A percentile compares a stretch with the other conserved stretches of the same genome.
phyloP scores from a whole-genome alignment of 257 asterid species.

The Rhazya stricta region DNA sequence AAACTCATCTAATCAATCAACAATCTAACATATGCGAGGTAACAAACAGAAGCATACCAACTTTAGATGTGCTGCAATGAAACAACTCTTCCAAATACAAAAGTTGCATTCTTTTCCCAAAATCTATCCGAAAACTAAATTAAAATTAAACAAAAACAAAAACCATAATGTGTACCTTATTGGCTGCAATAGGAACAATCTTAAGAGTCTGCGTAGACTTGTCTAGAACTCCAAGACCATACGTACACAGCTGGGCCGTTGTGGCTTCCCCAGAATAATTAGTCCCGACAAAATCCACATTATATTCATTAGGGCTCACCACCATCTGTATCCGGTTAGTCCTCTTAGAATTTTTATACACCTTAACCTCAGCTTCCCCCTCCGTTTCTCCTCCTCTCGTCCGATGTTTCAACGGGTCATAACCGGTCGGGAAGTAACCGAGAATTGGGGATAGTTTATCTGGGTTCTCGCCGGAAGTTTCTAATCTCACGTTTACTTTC shows the following conservation, averaged over 20 bases:
- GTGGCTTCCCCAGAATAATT: slow-evolving; percentile 71
- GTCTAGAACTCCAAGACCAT: slow-evolving; percentile 66
- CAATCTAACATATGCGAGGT: background rate
- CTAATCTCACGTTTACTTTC: slow-evolving; percentile 28
- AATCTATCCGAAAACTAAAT: background rate
- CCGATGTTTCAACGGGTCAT: slow-evolving; percentile 38
- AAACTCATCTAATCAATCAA: background rate
- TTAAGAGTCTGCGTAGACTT: slow-evolving; percentile 52
- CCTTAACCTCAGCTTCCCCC: slow-evolving; percentile 26
- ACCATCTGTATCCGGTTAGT: slow-evolving; percentile 55
- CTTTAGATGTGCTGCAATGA: too few relatives aligned
- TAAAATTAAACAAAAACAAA: background rate
- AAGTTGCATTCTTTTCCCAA: background rate
- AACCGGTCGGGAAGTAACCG: slow-evolving; percentile 67
- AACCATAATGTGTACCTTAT: slow-evolving; percentile 29
- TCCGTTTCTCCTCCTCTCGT: slow-evolving; percentile 5
- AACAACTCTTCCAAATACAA: background rate
- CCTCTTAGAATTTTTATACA: slow-evolving; percentile 38
- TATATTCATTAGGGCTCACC: slow-evolving; percentile 47
- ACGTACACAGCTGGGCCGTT: slow-evolving; percentile 56
- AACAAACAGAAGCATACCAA: background rate
- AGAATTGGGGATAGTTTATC: slow-evolving; percentile 48
- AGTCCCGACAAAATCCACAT: slow-evolving; percentile 64
- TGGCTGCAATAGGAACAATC: slow-evolving; percentile 49
- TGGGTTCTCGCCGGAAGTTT: slow-evolving; percentile 33